These are phyloP conservation scores for Fraxinus floribunda DNA, from an alignment of 305 asterid genomes.

Conservation along the genomic window DNA sequence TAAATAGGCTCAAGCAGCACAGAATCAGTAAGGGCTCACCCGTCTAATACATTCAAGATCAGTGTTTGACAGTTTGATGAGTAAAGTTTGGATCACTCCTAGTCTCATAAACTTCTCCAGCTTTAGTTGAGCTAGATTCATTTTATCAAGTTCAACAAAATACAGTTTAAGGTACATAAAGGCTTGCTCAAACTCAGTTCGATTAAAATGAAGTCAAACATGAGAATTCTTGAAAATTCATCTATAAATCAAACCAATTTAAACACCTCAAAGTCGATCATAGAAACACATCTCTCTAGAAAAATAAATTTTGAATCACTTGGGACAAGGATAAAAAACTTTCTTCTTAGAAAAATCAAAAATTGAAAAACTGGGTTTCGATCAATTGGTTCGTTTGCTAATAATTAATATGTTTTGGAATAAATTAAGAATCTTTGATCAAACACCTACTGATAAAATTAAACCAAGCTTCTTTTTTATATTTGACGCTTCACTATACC, in stretches of 20 bases:
- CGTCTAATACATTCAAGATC: background rate
- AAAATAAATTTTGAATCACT: background rate
- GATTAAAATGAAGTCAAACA: background rate
- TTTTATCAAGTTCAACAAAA: background rate
- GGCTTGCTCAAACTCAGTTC: background rate
- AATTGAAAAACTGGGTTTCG: conserved; percentile 2
- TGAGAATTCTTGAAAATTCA: background rate
- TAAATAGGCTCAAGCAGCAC: background rate
- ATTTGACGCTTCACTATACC: background rate
- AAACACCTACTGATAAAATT: conserved; percentile 1
- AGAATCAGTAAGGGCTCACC: background rate
- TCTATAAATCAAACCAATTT: background rate
- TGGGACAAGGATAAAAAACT: background rate
- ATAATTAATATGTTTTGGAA: background rate
- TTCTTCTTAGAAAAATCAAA: background rate
- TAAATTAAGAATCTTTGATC: background rate
- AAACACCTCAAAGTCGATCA: background rate
- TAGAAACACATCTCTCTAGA: background rate
- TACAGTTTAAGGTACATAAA: background rate
- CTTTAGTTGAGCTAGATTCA: background rate
- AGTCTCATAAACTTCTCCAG: background rate
- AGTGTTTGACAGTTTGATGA: background rate
- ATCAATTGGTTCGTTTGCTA: background rate
- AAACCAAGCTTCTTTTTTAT: conserved; percentile 4
- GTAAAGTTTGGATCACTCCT: background rate